These are phyloP conservation scores for Colletotrichum sidae DNA, from an alignment of 2,329 filamentous ascomycete genomes.

Conservation along the genomic window DNA sequence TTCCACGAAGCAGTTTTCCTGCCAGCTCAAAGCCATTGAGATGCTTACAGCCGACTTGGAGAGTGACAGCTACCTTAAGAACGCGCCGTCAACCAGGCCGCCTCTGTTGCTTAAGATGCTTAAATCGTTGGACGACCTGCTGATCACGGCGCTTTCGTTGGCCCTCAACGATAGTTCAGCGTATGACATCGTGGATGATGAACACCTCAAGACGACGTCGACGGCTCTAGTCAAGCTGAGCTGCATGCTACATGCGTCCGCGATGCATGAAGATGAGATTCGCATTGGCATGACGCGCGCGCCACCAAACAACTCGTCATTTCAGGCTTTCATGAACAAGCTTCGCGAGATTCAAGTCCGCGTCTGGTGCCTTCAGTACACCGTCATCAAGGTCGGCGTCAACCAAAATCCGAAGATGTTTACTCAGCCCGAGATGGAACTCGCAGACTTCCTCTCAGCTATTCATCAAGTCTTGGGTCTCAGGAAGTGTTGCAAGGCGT, in stretches of 20 bases:
- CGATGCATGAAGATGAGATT: constrained; percentile 88
- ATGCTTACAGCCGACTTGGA: constrained; percentile 76
- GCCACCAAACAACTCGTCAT: constrained; percentile 67
- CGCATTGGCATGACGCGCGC: constrained; percentile 77
- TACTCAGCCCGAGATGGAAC: constrained; percentile 74
- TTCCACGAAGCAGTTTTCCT: constrained; percentile 87
- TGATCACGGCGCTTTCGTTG: constrained; percentile 77
- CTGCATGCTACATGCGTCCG: constrained; percentile 81
- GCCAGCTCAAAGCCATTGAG: constrained; percentile 86
- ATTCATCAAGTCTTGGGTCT: constrained; percentile 88
- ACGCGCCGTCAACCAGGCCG: constrained; percentile 73
- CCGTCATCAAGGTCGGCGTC: constrained; percentile 80
- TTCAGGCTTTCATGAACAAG: constrained; percentile 71
- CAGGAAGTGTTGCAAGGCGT: constrained; percentile 85
- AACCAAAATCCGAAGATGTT: constrained; percentile 74
- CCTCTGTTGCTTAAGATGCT: constrained; percentile 80
- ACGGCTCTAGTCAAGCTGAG: constrained; percentile 77
- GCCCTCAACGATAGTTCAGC: constrained; percentile 74
- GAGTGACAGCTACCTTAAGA: constrained; percentile 71
- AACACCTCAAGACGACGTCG: constrained; percentile 80
- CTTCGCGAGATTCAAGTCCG: constrained; percentile 89
- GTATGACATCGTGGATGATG: constrained; percentile 87
- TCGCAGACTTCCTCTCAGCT: constrained; percentile 82
- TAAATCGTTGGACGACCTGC: constrained; percentile 81
- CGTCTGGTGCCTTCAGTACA: constrained; percentile 89